Conservation (phyloP, 1,284 basidiomycete species). For the Sparassis latifolia region DNA sequence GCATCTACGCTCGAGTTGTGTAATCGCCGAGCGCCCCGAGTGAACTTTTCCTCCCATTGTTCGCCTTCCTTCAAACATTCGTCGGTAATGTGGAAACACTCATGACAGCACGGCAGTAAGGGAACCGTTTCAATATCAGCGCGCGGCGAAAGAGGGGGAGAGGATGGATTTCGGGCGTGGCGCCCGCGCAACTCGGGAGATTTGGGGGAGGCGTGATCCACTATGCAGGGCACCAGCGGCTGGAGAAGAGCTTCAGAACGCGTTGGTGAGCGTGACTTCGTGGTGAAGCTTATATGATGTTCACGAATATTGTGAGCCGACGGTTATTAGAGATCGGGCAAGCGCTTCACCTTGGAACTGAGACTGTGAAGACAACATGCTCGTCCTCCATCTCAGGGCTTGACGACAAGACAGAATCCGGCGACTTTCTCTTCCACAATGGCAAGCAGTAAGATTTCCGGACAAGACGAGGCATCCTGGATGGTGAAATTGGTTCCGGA, state of each 20-base stretch:
- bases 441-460: slow-evolving; percentile 58
- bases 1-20: slow-evolving; percentile 41
- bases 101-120: slow-evolving; percentile 52
- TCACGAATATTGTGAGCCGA: not conserved
- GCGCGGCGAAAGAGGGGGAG: slow-evolving; percentile 16
- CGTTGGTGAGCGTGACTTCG: slow-evolving; percentile 17
- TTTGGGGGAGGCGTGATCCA: slow-evolving; percentile 12
- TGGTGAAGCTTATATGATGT: slow-evolving; percentile 14
- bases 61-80: slow-evolving; percentile 40
- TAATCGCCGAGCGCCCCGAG: slow-evolving; percentile 50
- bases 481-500: slow-evolving; percentile 20
- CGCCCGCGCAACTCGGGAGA: not conserved
- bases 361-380: slow-evolving; percentile 48
- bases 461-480: slow-evolving; percentile 41
- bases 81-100: slow-evolving; percentile 45
- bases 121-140: slow-evolving; percentile 39
- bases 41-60: slow-evolving; percentile 52
- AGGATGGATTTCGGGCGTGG: slow-evolving; percentile 10
- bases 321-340: not conserved
- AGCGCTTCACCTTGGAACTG: slow-evolving; percentile 45
- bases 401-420: slow-evolving; percentile 21
- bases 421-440: slow-evolving; percentile 40
- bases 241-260: slow-evolving; percentile 11
- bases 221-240: slow-evolving; percentile 24
- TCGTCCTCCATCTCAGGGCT: slow-evolving; percentile 31